phyloP scores from a whole-genome alignment of 352 stramenopile species.

The Phytophthora sp. region DNA sequence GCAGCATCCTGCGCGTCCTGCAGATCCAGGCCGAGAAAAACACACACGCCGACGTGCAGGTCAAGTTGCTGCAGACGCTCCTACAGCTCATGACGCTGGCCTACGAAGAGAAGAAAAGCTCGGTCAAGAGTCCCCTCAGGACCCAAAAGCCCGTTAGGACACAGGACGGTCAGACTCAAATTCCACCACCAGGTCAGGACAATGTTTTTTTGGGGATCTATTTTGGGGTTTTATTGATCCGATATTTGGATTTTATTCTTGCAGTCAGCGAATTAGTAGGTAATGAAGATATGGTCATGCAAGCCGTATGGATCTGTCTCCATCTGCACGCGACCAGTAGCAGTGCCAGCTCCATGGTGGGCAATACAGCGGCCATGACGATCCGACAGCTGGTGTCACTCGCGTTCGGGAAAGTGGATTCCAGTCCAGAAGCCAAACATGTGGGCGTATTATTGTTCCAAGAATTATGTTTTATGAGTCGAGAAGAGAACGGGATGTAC shows the following conservation, averaged over 20 bases:
- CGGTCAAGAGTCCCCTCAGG: background rate
- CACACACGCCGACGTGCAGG: conserved; percentile 78
- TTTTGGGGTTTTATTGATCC: conserved; percentile 11
- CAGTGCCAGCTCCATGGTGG: conserved; percentile 77
- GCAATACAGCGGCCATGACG: conserved; percentile 89
- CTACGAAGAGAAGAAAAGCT: conserved; percentile 63
- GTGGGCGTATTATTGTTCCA: conserved; percentile 88
- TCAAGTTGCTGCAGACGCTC: conserved; percentile 91
- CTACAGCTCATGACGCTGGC: conserved; percentile 86
- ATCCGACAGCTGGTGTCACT: conserved; percentile 89
- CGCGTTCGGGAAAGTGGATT: conserved; percentile 83
- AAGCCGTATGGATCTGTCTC: conserved; percentile 89
- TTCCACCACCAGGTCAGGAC: conserved; percentile 11
- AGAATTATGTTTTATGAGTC: conserved; percentile 87
- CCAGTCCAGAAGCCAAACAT: conserved; percentile 71
- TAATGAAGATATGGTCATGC: conserved; percentile 88
- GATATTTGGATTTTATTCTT: conserved; percentile 14
- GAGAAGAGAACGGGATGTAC: conserved; percentile 84
- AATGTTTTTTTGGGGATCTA: background rate
- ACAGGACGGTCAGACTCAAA: conserved; percentile 9
- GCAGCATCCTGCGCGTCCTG: conserved; percentile 95
- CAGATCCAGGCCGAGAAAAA: conserved; percentile 95
- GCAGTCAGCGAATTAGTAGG: conserved; percentile 61
- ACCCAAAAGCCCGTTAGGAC: no score
- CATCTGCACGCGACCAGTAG: conserved; percentile 79